These are phyloP conservation scores for Colletotrichum spinosum DNA, from an alignment of 2,329 filamentous ascomycete species.

Conservation along the genomic window DNA sequence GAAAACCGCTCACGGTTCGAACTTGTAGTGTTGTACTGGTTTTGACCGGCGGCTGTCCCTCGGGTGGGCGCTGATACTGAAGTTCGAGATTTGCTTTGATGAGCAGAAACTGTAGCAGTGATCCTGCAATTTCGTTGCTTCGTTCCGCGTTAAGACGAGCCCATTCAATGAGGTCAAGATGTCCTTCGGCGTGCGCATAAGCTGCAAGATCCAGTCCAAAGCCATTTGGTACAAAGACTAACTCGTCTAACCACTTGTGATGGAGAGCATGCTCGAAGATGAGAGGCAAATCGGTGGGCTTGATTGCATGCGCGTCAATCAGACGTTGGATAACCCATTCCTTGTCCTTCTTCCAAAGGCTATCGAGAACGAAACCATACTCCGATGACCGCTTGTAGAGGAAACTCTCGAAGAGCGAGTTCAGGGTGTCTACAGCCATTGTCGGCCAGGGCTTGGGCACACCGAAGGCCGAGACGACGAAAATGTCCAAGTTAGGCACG, in stretches of 20 bases:
- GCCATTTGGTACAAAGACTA: slow-evolving; percentile 82
- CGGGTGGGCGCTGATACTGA: slow-evolving; percentile 76
- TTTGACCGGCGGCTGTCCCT: slow-evolving; percentile 65
- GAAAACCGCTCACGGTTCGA: slow-evolving; percentile 83
- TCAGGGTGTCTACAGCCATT: slow-evolving; percentile 80
- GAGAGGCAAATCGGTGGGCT: slow-evolving; percentile 63
- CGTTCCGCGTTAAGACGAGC: slow-evolving; percentile 77
- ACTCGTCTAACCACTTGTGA: slow-evolving; percentile 85
- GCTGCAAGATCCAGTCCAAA: slow-evolving; percentile 91
- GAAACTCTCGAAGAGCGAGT: slow-evolving; percentile 85
- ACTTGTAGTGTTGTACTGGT: slow-evolving; percentile 83
- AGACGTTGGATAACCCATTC: slow-evolving; percentile 87
- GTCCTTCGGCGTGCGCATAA: slow-evolving; percentile 82
- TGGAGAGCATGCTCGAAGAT: slow-evolving; percentile 75
- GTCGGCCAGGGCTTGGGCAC: slow-evolving; percentile 82
- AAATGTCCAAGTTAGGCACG: slow-evolving; percentile 80
- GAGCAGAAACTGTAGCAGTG: slow-evolving; percentile 82
- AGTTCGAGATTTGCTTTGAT: slow-evolving; percentile 88
- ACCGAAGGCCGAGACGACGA: slow-evolving; percentile 81
- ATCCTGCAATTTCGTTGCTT: slow-evolving; percentile 74
- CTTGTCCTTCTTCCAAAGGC: slow-evolving; percentile 90
- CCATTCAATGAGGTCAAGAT: slow-evolving; percentile 87
- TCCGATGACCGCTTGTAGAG: slow-evolving; percentile 81
- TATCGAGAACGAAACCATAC: slow-evolving; percentile 90
- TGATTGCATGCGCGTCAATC: slow-evolving; percentile 81